Percentiles rank a stretch among this genome's conserved stretches.
Evolutionary conservation across 331 rosid species (phyloP).

Genomic region (Ulmus americana): DNA sequence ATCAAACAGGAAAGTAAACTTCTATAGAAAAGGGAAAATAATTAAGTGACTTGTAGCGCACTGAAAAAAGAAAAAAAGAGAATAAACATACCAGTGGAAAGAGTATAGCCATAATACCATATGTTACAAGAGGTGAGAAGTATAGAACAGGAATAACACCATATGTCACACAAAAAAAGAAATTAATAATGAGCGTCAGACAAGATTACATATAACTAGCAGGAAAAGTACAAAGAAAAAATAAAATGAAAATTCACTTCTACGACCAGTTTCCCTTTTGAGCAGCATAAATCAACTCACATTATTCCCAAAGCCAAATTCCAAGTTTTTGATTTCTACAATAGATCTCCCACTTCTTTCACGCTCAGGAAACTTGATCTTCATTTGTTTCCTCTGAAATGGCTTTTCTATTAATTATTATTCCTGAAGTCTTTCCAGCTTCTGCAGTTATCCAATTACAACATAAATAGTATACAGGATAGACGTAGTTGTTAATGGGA

Average conservation of each 20-base stretch:
- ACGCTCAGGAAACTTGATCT: constrained; percentile 91
- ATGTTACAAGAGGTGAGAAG: constrained; percentile 81
- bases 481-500: too few species aligned
- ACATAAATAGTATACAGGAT: too few species aligned
- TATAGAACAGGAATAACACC: constrained; percentile 73
- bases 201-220: background rate
- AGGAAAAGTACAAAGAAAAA: background rate
- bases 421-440: constrained; percentile 88
- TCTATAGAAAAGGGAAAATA: background rate
- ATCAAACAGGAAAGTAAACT: background rate
- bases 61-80: background rate
- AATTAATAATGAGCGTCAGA: background rate
- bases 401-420: constrained; percentile 83
- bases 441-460: constrained; percentile 43
- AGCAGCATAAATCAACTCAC: constrained; percentile 36
- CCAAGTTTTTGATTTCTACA: constrained; percentile 56
- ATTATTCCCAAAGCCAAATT: constrained; percentile 72
- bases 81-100: constrained; percentile 63
- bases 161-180: too few species aligned
- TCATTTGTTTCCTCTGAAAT: constrained; percentile 90
- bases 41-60: too few species aligned
- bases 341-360: constrained; percentile 90
- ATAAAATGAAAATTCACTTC: too few species aligned
- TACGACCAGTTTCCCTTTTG: constrained; percentile 5
- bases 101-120: constrained; percentile 81